Conservation (phyloP, 352 stramenopile genomes). For the Thalassiosira ordinaria region DNA sequence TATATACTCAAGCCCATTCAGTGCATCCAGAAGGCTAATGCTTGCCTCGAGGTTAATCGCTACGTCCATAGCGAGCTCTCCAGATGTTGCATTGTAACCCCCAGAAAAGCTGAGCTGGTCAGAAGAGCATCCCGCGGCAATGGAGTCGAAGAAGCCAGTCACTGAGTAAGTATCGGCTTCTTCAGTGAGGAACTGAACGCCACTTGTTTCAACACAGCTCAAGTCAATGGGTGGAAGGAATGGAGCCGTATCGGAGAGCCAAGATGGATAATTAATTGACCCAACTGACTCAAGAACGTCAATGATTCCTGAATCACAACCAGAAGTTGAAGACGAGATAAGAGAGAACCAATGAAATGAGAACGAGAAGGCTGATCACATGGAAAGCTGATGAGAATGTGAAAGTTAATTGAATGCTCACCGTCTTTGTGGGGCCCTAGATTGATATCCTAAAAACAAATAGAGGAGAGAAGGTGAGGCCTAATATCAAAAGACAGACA, state of each 20-base stretch:
- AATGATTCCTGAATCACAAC: slow-evolving; percentile 37
- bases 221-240: slow-evolving; percentile 43
- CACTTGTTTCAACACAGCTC: slow-evolving; percentile 15
- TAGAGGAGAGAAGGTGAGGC: too few species aligned
- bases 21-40: slow-evolving; percentile 8
- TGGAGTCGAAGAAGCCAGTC: slow-evolving; percentile 36
- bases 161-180: too few species aligned
- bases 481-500: too few species aligned
- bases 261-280: slow-evolving; percentile 20
- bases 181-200: not conserved
- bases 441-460: slow-evolving; percentile 35
- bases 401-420: slow-evolving; percentile 17
- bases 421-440: slow-evolving; percentile 3
- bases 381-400: too few species aligned
- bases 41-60: not conserved
- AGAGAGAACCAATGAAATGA: too few species aligned
- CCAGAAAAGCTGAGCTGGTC: slow-evolving; percentile 21
- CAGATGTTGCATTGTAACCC: slow-evolving; percentile 30
- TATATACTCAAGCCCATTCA: slow-evolving; percentile 18
- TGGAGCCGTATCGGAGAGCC: slow-evolving; percentile 9
- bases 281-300: slow-evolving; percentile 19
- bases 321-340: too few species aligned
- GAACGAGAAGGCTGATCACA: too few species aligned
- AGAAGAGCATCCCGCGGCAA: slow-evolving; percentile 37
- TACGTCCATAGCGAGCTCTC: slow-evolving; percentile 30